Base-by-base conservation (phyloP, 257 asterid species). In the Petunia axillaris region DNA sequence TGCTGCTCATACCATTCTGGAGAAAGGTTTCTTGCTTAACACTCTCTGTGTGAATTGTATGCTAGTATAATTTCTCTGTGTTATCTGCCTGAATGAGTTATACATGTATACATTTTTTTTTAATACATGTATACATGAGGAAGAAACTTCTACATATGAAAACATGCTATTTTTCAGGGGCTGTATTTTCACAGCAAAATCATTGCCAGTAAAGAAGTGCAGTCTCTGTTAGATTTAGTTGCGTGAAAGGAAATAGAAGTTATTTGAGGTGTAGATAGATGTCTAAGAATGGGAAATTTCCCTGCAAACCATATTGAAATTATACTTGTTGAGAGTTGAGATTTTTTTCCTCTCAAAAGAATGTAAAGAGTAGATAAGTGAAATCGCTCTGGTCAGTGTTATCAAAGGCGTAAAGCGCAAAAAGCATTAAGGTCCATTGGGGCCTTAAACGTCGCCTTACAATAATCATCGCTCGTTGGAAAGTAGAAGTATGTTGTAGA, bases 1-100 rank as follows among this genome's bases (percentile, higher is more conserved):
- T 89, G 97, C 99, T 84, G 94, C 97, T 80, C 98, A 95, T 87
- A 88, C 95, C 79, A 91, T 95, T 86, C 85, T 95, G 85, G 98
- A 95, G 84, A 85, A 87, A 88, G 97, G 99, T 95, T 44, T 82
- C 53, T 77, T 8, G 39, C 71, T 77, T 53, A 4, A 43, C 70
- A 4, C 8, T 53, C 10, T 81, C 41, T 46, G 9, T 60, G 8
- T 62, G 36, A 37, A 46, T 52, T 64, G 48, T 40, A 63, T 50
- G 39, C 58, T 10, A 68, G 11, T 48, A 50, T 50, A 43, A 16
- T 78, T 65, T 48, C 5, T 59, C 11, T 25, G 5, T 57, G 5
- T 71, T 55, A 76, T 76, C 10, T 76, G 64, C 9, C 39, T 0
- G 5, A 77, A 4, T 57, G 71, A 46, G 55, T 25, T 16, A 58